Base-by-base conservation (phyloP, 768 basidiomycete species). In the Termitomyces sp. region DNA sequence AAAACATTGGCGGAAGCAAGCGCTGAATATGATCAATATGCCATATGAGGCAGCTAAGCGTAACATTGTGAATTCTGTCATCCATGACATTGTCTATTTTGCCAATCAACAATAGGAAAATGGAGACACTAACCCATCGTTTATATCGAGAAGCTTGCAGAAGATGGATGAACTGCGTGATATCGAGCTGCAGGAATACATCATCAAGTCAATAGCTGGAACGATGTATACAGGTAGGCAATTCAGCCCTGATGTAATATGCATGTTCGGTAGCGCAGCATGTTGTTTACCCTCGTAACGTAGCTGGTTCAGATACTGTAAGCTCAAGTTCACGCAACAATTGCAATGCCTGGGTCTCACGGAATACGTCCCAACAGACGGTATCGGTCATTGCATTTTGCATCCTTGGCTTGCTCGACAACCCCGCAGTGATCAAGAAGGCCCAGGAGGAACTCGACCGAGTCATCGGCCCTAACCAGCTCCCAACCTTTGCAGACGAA, bases 391-490 rank as follows among this genome's bases (percentile, higher is more conserved):
- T 77, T 2, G 25, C 60, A 3, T 58, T 64, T 5, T 73, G 71
- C 57, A 48, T 75, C n/a, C 70, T 74, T 25, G 69, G 67, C n/a
- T 66, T 78, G 63, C 61, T 73, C 36, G 59, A 62, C 6, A 63
- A 74, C 47, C 73, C 75, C 3, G 67, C 69, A 12, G 66, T 68
- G 2, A 63, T 73, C 20, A 54, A 40, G 12, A 68, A 64, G 17
- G 76, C 70, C 5, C 77, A 76, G 20, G 61, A 60, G 1, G 74
- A 76, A 36, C 64, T 77, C 7, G 73, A 77, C 51, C 45, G 46
- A 8, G 69, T 74, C 6, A 56, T 77, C 15, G 72, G 72, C 5
- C 46, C 36, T 6, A 63, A 60, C 25, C 68, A 69, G 11, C 67
- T 76, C 5, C 76, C 76, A 4, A 63, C 64, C 10, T 73, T 75